Conservation (phyloP, 2,329 filamentous ascomycete species). For the Neofusicoccum cordaticola region DNA sequence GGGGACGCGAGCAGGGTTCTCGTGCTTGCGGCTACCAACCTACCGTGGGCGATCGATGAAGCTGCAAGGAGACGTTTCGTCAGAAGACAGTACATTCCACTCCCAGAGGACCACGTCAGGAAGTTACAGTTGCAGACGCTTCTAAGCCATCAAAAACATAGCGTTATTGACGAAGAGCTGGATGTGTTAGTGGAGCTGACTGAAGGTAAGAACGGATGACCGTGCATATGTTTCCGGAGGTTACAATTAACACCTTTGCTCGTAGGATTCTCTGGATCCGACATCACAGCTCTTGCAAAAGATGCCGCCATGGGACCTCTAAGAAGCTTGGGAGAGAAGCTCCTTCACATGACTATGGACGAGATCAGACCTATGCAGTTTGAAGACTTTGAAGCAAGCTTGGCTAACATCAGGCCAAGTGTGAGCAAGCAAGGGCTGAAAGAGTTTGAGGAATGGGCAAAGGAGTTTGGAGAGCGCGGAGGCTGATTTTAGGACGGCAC, state of each 20-base stretch:
- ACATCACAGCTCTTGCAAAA: slow-evolving; percentile 94
- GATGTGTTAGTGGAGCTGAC: slow-evolving; percentile 72
- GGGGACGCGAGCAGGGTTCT: slow-evolving; percentile 86
- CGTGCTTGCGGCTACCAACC: slow-evolving; percentile 90
- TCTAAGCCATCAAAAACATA: slow-evolving; percentile 83
- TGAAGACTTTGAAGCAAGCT: slow-evolving; percentile 77
- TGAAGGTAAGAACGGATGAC: slow-evolving; percentile 60
- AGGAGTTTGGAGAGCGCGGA: slow-evolving; percentile 86
- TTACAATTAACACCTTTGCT: neutral
- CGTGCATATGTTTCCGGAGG: neutral
- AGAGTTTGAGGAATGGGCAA: slow-evolving; percentile 92
- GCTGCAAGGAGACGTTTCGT: slow-evolving; percentile 89
- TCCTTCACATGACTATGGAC: slow-evolving; percentile 90
- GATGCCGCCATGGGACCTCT: slow-evolving; percentile 97
- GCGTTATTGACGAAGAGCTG: slow-evolving; percentile 69
- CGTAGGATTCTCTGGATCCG: slow-evolving; percentile 91
- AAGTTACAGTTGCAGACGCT: slow-evolving; percentile 75
- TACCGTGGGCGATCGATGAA: slow-evolving; percentile 98
- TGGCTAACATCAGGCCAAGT: slow-evolving; percentile 82
- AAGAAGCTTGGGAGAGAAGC: slow-evolving; percentile 80
- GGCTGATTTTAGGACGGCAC: slow-evolving; percentile 48
- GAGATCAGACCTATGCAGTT: slow-evolving; percentile 85
- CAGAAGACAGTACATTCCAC: slow-evolving; percentile 88
- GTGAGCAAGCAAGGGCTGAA: slow-evolving; percentile 82
- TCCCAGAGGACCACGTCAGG: slow-evolving; percentile 82